These are phyloP conservation scores for Myrica gale DNA, from an alignment of 306 rosid genomes.

Conservation along the genomic window DNA sequence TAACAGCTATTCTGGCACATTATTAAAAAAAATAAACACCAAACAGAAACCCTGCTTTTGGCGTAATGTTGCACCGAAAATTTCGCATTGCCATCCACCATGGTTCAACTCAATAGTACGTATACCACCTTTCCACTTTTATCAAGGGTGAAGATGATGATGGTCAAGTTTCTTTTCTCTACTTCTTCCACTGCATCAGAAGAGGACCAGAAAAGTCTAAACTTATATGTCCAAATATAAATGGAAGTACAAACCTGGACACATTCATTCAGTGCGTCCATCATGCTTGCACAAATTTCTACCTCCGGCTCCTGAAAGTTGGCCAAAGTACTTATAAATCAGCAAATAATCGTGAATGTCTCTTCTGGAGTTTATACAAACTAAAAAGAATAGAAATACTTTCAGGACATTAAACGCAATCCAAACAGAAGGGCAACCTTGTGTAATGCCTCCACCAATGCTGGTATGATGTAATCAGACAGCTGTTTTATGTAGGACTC, in stretches of 20 bases:
- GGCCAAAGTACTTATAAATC: not conserved
- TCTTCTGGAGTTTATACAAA: not conserved
- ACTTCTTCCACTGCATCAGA: too few species aligned
- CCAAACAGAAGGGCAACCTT: slow-evolving; percentile 50
- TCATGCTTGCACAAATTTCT: slow-evolving; percentile 88
- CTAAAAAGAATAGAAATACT: not conserved
- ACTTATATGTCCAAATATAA: not conserved
- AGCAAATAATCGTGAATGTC: slow-evolving; percentile 5
- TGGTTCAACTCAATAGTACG: too few species aligned
- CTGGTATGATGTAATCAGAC: slow-evolving; percentile 91
- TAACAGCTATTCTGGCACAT: too few species aligned
- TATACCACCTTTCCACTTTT: too few species aligned
- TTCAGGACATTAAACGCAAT: not conserved
- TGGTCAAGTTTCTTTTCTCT: too few species aligned
- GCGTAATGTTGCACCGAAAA: not conserved
- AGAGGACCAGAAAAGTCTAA: too few species aligned
- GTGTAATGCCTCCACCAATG: slow-evolving; percentile 92
- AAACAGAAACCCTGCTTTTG: too few species aligned
- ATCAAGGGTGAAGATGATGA: too few species aligned
- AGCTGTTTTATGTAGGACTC: slow-evolving; percentile 81
- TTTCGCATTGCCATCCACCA: not conserved
- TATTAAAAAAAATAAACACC: too few species aligned
- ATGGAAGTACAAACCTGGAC: slow-evolving; percentile 63
- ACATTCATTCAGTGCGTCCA: slow-evolving; percentile 88
- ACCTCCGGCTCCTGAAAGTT: slow-evolving; percentile 88